Conservation (phyloP, 305 asterid species). For the Ilex paraguariensis region DNA sequence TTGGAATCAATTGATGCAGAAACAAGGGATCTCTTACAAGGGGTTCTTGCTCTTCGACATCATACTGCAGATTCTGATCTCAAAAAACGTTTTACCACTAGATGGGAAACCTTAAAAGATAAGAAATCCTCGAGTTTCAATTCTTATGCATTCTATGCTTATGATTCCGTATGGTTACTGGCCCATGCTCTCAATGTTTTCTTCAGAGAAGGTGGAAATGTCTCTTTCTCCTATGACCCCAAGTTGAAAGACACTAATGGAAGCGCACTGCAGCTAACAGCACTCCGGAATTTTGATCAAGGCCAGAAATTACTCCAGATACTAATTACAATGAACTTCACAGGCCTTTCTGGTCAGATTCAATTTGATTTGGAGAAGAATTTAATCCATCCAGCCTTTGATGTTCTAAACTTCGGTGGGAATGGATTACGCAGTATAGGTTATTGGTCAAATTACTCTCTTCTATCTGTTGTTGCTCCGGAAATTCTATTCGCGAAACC, state of each 20-base stretch:
- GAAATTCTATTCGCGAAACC: slow-evolving; percentile 32
- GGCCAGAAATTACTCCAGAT: slow-evolving; percentile 1
- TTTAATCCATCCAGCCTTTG: slow-evolving; percentile 42
- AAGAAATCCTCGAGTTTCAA: slow-evolving; percentile 25
- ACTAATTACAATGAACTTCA: slow-evolving; percentile 15
- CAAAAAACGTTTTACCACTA: slow-evolving; percentile 30
- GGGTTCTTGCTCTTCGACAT: slow-evolving; percentile 48
- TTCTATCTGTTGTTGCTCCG: slow-evolving; percentile 38
- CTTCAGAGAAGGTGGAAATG: slow-evolving; percentile 27
- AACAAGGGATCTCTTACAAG: slow-evolving; percentile 35
- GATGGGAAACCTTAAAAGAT: slow-evolving; percentile 23
- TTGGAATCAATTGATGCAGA: slow-evolving; percentile 18
- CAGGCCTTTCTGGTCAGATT: slow-evolving; percentile 47
- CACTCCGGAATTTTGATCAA: not conserved
- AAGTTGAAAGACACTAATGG: not conserved
- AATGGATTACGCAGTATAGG: slow-evolving; percentile 41
- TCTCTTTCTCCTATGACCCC: not conserved
- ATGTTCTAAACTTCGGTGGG: slow-evolving; percentile 46
- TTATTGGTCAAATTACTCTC: slow-evolving; percentile 51
- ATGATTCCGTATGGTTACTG: slow-evolving; percentile 50
- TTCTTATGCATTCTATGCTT: slow-evolving; percentile 48
- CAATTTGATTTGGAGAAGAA: slow-evolving; percentile 35
- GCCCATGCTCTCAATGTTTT: slow-evolving; percentile 52
- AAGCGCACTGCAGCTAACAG: not conserved
- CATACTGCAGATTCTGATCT: slow-evolving; percentile 42